Evolutionary conservation across 768 basidiomycete species (phyloP).

Genomic region (Tylopilus felleus): DNA sequence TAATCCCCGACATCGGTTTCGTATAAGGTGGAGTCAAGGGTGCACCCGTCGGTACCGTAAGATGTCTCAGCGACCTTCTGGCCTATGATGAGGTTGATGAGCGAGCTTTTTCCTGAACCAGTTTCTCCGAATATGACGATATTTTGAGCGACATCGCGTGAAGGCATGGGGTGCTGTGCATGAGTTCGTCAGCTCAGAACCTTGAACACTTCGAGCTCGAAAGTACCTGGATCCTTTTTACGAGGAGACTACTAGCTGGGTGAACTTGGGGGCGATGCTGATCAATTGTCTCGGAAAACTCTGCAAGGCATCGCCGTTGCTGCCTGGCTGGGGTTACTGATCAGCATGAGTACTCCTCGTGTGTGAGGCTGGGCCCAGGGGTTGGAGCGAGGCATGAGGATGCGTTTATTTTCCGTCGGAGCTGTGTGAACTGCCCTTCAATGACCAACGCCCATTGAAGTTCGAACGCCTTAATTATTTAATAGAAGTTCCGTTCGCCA

Average conservation of each 20-base stretch:
- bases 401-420: neutral
- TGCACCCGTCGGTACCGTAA: slow-evolving; percentile 35
- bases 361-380: slow-evolving; percentile 10
- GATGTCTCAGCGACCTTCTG: slow-evolving; percentile 30
- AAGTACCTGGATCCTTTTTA: slow-evolving; percentile 9
- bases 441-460: neutral
- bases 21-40: slow-evolving; percentile 30
- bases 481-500: neutral
- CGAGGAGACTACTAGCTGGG: slow-evolving; percentile 2
- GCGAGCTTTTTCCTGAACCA: slow-evolving; percentile 40
- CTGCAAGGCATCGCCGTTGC: neutral
- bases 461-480: neutral
- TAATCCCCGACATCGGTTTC: slow-evolving; percentile 12
- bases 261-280: neutral
- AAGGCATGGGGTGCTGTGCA: slow-evolving; percentile 14
- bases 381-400: neutral
- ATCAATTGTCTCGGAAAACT: slow-evolving; percentile 1
- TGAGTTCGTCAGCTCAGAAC: slow-evolving; percentile 4
- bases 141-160: slow-evolving; percentile 18
- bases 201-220: neutral
- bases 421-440: neutral
- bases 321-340: neutral
- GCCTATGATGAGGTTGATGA: slow-evolving; percentile 41
- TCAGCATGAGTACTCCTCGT: slow-evolving; percentile 21
- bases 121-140: slow-evolving; percentile 33